Evolutionary conservation across 129 eudicot genomes (phyloP), one percentile per base, ranked within the genome.

Genomic region (Kitagawia praeruptora): DNA sequence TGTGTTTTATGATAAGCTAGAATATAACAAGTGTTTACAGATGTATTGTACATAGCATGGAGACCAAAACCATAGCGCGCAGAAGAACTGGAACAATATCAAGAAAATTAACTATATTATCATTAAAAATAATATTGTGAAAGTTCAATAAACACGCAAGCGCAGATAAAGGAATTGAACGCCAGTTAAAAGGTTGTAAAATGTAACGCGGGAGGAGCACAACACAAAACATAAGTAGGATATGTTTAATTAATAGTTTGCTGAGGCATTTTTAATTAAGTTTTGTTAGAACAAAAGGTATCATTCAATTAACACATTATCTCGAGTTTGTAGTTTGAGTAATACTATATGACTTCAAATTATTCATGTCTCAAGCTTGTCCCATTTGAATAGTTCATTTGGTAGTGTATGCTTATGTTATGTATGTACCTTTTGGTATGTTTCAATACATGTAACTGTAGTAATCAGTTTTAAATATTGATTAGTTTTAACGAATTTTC

Each of bases 331-430:
- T 3, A 40, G 48, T 42, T 19, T 37, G 19, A 70, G 4, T 11
- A 13, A 5, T 69, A 69, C 2, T 34, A 28, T 37, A 70, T 38
- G 75, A 70, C 1, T 38, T 70, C 13, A 5, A 70, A 34, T 47
- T 70, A 48, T 34, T n/a, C 7, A 40, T 71, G 75, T 71, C 75
- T 71, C 75, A 16, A 16, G 14, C 75, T 37, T 19, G 75, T 71
- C 75, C 31, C 48, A 16, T 21, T 71, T 71, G 13, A 71, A 23
- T 56, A 23, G 13, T 21, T 21, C 13, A 23, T 23, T 54, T 23
- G 7, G 25, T 49, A 49, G 23, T 49, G 64, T 21, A 19, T 54
- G 27, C 37, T 34, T 34, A 34, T 34, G 37, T 34, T 34, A 34
- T 34, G 37, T 34, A 34, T 34, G 37, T 34, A 34, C 37, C 37